phyloP scores from a whole-genome alignment of 768 basidiomycete species.

The Sporobolomyces pararoseus region DNA sequence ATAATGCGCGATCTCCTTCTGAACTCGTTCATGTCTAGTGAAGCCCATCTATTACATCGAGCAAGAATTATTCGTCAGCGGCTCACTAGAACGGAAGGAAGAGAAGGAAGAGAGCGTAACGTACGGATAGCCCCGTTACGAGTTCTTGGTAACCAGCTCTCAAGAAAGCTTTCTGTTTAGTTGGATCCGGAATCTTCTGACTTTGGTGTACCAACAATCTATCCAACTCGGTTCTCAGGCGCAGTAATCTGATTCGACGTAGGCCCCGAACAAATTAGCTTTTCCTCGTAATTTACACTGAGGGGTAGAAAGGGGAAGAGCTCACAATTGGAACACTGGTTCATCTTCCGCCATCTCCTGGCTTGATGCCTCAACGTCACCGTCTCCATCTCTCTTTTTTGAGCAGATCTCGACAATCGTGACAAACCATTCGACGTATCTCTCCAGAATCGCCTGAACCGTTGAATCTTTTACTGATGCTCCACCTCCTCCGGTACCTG shows the following conservation, averaged over 20 bases:
- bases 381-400: background rate
- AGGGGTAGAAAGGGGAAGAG: background rate
- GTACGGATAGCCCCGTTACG: conserved; percentile 69
- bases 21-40: conserved; percentile 75
- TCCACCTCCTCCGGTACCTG: conserved; percentile 50
- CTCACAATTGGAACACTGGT: background rate
- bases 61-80: too few species aligned
- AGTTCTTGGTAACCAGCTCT: conserved; percentile 71
- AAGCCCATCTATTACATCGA: conserved; percentile 53
- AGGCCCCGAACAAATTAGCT: background rate
- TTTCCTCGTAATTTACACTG: background rate
- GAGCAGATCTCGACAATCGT: conserved; percentile 70
- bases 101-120: background rate
- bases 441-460: conserved; percentile 65
- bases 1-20: conserved; percentile 65
- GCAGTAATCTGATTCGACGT: conserved; percentile 69
- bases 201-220: conserved; percentile 73
- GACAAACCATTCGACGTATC: conserved; percentile 76
- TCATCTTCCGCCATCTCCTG: conserved; percentile 51
- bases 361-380: background rate
- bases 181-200: conserved; percentile 61
- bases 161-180: conserved; percentile 64
- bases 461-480: conserved; percentile 62
- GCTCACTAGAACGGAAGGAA: background rate
- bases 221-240: conserved; percentile 77